Base-by-base conservation (phyloP, 306 rosid genomes). In the Fagus crenata region DNA sequence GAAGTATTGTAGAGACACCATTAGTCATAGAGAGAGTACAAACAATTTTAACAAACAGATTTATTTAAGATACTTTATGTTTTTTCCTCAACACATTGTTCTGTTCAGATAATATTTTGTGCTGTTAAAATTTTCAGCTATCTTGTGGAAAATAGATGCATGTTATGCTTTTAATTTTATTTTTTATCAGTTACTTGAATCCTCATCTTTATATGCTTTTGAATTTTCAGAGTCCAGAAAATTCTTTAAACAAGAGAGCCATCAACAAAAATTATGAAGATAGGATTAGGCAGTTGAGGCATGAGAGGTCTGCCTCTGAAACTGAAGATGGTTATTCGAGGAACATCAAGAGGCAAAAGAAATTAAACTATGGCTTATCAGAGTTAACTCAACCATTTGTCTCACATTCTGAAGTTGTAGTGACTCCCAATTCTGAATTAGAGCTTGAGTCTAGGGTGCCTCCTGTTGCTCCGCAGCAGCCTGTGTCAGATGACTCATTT, bases 321-420 rank as follows among this genome's bases (percentile, higher is more conserved):
- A 85, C 78, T n/a, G 94, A 84, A 74, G 28, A 39, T 67, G 86
- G 77, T 71, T 85, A 78, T 63, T 61, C 32, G 22, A 88, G 93
- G 85, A 86, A 72, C 43, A 60, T 69, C 49, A 94, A 88, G 87
- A 86, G 88, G 72, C 95, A 78, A 18, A 95, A 90, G 78, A 83
- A 46, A 56, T 32, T 80, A 76, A 49, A 73, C 53, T 49, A 58
- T 17, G 87, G 31, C 55, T 69, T 77, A 40, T 74, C 59, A 37
- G 39, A 75, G n/a, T 53, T 49, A 49, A 56, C 58, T 75, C 81
- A 72, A 33, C 75, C 81, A 69, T 67, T 61, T 42, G 53, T 60
- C 58, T 70, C 75, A 9, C 77, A 63, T 64, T 81, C 76, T 59
- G 68, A 81, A 41, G 77, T 63, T 67, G 49, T 41, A n/a, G 43